Evolutionary conservation across 2,329 filamentous ascomycete species (phyloP).

Genomic region (Sclerotinia borealis): DNA sequence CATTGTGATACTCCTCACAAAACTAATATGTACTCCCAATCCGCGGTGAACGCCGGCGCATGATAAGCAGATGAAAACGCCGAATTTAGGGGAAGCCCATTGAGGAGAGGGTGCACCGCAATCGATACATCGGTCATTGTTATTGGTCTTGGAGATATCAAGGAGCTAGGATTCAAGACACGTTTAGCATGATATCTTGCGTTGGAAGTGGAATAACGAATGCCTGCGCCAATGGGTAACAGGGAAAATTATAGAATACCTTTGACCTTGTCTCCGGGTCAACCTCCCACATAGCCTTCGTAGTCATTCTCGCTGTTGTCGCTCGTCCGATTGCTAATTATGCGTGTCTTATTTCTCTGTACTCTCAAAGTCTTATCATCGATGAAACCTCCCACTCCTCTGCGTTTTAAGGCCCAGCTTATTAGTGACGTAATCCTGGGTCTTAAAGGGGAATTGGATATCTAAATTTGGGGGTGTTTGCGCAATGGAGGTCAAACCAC

Average conservation of each 20-base stretch:
- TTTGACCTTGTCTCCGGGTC: conserved; percentile 96
- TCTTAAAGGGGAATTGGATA: not conserved
- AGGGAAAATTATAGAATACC: conserved; percentile 43
- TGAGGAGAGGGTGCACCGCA: conserved; percentile 93
- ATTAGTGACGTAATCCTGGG: not conserved
- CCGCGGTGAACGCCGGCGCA: conserved; percentile 94
- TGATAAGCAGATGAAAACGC: conserved; percentile 95
- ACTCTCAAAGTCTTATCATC: not conserved
- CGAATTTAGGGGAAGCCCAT: conserved; percentile 97
- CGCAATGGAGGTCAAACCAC: not conserved
- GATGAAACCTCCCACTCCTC: not conserved
- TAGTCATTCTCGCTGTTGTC: conserved; percentile 39
- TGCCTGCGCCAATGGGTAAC: not conserved
- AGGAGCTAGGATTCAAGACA: conserved; percentile 58
- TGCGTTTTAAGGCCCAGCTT: not conserved
- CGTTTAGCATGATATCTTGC: conserved; percentile 16
- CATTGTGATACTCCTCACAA: conserved; percentile 97
- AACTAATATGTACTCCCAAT: conserved; percentile 95
- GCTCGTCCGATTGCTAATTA: not conserved
- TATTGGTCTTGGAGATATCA: conserved; percentile 81
- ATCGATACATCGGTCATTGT: conserved; percentile 89
- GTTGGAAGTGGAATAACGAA: not conserved
- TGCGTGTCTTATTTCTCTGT: not conserved
- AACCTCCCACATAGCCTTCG: conserved; percentile 94
- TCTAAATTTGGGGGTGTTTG: conserved; percentile 6